Conservation (phyloP, 441 rosid genomes). For the Gossypium aridum region DNA sequence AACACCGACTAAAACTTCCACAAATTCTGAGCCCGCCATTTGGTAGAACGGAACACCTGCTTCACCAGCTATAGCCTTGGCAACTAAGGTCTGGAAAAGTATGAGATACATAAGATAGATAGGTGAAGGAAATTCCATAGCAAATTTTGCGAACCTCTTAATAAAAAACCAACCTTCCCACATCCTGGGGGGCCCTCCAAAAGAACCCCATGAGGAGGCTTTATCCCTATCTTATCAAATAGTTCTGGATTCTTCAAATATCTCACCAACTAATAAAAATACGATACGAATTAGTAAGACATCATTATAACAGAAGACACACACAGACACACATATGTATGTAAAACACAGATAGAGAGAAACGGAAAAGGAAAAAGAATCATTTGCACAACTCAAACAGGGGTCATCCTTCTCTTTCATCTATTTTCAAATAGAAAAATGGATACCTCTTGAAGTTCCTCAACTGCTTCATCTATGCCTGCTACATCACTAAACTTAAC, state of each 20-base stretch:
- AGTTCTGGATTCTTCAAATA: constrained; percentile 93
- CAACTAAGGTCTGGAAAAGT: constrained; percentile 74
- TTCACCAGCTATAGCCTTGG: constrained; percentile 97
- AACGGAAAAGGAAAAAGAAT: neutral
- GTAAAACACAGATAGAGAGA: neutral
- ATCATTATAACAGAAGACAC: neutral
- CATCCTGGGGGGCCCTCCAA: constrained; percentile 96
- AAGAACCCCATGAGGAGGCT: constrained; percentile 98
- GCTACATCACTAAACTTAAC: constrained; percentile 87
- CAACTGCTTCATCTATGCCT: constrained; percentile 97
- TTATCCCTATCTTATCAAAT: constrained; percentile 88
- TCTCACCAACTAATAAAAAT: constrained; percentile 67
- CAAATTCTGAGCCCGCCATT: constrained; percentile 98
- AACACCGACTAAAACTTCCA: constrained; percentile 94
- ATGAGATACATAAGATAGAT: constrained; percentile 5
- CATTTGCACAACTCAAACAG: neutral
- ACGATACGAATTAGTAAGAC: constrained; percentile 6
- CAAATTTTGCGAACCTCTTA: neutral
- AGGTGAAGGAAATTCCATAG: neutral
- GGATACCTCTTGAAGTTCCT: constrained; percentile 92
- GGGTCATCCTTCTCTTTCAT: neutral
- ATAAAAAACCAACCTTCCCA: constrained; percentile 66
- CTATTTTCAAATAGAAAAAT: constrained; percentile 7
- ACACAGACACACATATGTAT: neutral
- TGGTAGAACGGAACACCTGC: constrained; percentile 98